Base-by-base conservation (phyloP, 257 asterid species). In the Ilex aquifolium region DNA sequence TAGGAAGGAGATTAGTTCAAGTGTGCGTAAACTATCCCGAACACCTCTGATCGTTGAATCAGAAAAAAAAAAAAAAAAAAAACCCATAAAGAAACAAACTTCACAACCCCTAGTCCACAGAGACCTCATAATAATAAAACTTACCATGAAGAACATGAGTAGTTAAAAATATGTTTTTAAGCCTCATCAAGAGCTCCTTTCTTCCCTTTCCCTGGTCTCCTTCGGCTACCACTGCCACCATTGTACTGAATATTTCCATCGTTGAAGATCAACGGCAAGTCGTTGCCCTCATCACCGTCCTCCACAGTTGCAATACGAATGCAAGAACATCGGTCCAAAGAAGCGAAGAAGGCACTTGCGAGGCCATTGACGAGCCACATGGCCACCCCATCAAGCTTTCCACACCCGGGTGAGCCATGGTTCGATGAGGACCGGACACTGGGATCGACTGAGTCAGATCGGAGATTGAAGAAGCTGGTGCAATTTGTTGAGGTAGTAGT, bases 321-420 rank as follows among this genome's bases (percentile, higher is more conserved):
- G 79, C 96, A 88, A 11, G 95, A 88, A 64, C 95, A 88, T 44
- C 85, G 78, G n/a, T 88, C 90, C 60, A 88, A 58, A 31, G 96
- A 88, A 0, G 90, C 95, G 58, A 88, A 88, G 49, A 88, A 88
- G 3, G 83, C 96, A 3, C 73, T 77, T 7, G 95, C 71, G 30
- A 88, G 75, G 51, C 96, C 84, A 68, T 86, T 83, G 51, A 84
- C 44, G 52, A 88, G 55, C 96, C 96, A 83, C 84, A 74, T 88
- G 30, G 88, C 88, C 49, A 82, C 75, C 8, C 92, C 88, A 48
- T 88, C 95, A 61, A 88, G 71, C 58, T 77, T 88, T 21, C 85
- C 60, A 57, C 86, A 66, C 14, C 80, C 74, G 1, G 57, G 13
- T 6, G 66, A 14, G 17, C 12, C 61, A 29, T 56, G 69, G 56